Percentiles rank a stretch among this genome's conserved stretches.
These are phyloP conservation scores for Aspergillus baeticus DNA, from an alignment of 495 filamentous ascomycete genomes.

Conservation along the genomic window DNA sequence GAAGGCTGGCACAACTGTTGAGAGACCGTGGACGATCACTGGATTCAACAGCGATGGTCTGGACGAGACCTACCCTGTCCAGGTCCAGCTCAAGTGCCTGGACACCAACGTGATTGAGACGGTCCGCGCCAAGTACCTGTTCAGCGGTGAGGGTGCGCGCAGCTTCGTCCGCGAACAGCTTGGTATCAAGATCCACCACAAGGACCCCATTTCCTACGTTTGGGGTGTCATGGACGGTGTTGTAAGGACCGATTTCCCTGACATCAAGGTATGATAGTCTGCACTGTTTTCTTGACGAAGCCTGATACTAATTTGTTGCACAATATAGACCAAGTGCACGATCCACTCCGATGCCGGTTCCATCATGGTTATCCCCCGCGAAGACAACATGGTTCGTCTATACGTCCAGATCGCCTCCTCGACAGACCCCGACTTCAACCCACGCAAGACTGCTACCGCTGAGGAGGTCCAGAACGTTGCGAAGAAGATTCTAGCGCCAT, in stretches of 20 bases:
- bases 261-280: slow-evolving; percentile 58
- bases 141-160: slow-evolving; percentile 63
- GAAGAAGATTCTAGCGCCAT: slow-evolving; percentile 60
- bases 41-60: slow-evolving; percentile 59
- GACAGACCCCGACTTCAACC: slow-evolving; percentile 57
- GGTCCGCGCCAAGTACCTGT: slow-evolving; percentile 62
- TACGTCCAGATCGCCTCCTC: slow-evolving; percentile 74
- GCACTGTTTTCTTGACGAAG: neutral
- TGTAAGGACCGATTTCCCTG: slow-evolving; percentile 77
- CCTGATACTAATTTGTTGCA: neutral
- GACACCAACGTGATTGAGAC: slow-evolving; percentile 69
- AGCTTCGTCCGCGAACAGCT: slow-evolving; percentile 62
- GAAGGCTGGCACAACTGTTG: slow-evolving; percentile 56
- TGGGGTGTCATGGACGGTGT: slow-evolving; percentile 89
- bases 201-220: slow-evolving; percentile 63
- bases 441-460: slow-evolving; percentile 48
- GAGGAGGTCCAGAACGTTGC: slow-evolving; percentile 63
- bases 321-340: slow-evolving; percentile 85
- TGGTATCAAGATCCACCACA: slow-evolving; percentile 58
- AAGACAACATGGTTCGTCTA: slow-evolving; percentile 75
- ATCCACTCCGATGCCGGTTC: slow-evolving; percentile 63
- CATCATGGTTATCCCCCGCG: slow-evolving; percentile 77
- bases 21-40: slow-evolving; percentile 62
- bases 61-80: slow-evolving; percentile 56
- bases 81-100: slow-evolving; percentile 71